Evolutionary conservation across 2,329 filamentous ascomycete genomes (phyloP), one percentile per base, ranked within the genome.

Genomic region (Aspergillus ochraceus): DNA sequence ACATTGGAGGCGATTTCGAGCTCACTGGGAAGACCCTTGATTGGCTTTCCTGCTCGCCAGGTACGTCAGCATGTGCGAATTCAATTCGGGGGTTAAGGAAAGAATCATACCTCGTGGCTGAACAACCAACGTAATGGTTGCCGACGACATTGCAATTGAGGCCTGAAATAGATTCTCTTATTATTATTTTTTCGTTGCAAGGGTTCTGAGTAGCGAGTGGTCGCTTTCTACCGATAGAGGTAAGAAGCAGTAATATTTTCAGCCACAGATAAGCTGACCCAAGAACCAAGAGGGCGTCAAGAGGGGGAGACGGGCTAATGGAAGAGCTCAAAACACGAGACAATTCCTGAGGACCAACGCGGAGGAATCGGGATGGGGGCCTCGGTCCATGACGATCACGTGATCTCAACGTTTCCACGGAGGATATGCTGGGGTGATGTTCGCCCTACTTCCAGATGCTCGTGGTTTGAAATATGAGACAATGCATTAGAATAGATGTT

Each of bases 1-100:
- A 81, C 82, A 68, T 82, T 77, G 55, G 81, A 72, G 57, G 79
- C 74, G 60, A 88, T 76, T 55, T 77, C 80, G 62, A 86, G 76
- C 55, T 83, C 79, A 66, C 83, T 80, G 12, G 86, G 86, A 42
- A 89, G 82, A 60, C 80, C 82, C 64, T 80, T 81, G 70, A 89
- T 87, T 60, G 84, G 85, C 70, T 84, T 87, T 70, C 86, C 87
- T 49, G 49, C 60, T 42, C 67, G 55, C 68, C 57, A 55, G 53
- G 54, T 49, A 55, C 52, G 54, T 50, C 52, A 54, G 59, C 60
- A 49, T 55, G 32, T 47, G 22, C 32, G 30, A 8, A 50, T 32
- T 51, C 29, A 26, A 26, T 39, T 53, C 29, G 49, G 11, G 29
- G 9, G 20, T n/a, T 10, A 42, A 22, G 39, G n/a, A 19, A 17